Percentiles rank a stretch among this genome's conserved stretches.
Conservation (phyloP, 202 grass and related monocot species). For the Panicum hallii region DNA sequence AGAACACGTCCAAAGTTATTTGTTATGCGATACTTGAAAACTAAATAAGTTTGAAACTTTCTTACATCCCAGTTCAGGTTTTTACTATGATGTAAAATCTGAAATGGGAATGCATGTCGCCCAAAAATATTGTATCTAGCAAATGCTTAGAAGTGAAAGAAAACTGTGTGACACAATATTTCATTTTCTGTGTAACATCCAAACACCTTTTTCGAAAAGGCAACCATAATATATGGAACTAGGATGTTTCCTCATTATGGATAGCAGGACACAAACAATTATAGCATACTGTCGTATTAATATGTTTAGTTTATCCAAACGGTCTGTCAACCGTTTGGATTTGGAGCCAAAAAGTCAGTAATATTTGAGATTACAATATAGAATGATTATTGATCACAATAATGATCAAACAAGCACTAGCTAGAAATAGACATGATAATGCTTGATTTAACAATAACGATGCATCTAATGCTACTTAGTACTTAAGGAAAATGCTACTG, state of each 20-base stretch:
- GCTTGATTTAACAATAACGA: not conserved
- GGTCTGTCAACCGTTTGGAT: not conserved
- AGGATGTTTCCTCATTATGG: not conserved
- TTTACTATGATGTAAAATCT: not conserved
- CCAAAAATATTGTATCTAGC: not conserved
- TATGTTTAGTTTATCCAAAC: slow-evolving; percentile 6
- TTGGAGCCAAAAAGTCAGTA: not conserved
- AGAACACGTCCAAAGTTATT: not conserved
- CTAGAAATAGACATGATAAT: not conserved
- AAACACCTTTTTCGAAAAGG: slow-evolving; percentile 6
- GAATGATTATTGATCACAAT: slow-evolving; percentile 6
- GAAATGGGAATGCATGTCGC: not conserved
- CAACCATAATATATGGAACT: not conserved
- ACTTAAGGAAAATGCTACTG: slow-evolving; percentile 19
- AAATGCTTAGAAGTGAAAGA: not conserved
- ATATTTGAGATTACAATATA: slow-evolving; percentile 9
- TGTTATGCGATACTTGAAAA: not conserved
- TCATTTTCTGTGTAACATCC: not conserved
- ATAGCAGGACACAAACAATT: not conserved
- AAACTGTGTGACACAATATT: not conserved
- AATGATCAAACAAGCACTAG: slow-evolving; percentile 24
- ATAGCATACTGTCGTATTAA: not conserved
- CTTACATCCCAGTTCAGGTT: not conserved
- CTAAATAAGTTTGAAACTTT: not conserved
- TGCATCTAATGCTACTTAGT: not conserved